Conservation (phyloP, 78 protist genomes). For the Dictyostelium purpureum region DNA sequence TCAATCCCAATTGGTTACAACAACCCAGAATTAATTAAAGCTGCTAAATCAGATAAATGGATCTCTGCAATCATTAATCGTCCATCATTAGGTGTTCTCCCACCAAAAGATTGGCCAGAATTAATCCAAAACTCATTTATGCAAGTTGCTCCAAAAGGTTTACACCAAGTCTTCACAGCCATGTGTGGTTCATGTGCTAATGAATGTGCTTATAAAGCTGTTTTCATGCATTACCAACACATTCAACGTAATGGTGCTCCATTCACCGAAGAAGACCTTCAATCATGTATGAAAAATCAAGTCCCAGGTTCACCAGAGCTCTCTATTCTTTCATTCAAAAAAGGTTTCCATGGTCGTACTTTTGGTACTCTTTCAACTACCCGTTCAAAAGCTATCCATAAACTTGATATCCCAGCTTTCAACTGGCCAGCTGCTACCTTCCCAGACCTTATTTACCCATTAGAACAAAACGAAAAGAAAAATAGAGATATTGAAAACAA, state of each 20-base stretch:
- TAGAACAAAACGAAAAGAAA: conserved; percentile 53
- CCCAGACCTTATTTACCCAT: conserved; percentile 89
- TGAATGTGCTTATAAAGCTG: conserved; percentile 88
- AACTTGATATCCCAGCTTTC: conserved; percentile 90
- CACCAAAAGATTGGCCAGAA: conserved; percentile 81
- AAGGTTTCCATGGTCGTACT: conserved; percentile 87
- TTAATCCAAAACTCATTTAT: conserved; percentile 79
- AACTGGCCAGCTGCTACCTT: conserved; percentile 87
- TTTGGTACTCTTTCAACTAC: conserved; percentile 88
- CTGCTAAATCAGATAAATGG: conserved; percentile 84
- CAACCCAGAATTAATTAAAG: conserved; percentile 80
- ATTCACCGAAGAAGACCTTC: conserved; percentile 70
- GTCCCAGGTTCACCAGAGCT: conserved; percentile 86
- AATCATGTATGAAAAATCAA: conserved; percentile 83
- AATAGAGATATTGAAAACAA: conserved; percentile 82
- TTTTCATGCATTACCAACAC: conserved; percentile 79
- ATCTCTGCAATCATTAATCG: conserved; percentile 81
- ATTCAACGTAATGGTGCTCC: conserved; percentile 69
- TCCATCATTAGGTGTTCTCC: conserved; percentile 87
- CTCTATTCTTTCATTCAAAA: conserved; percentile 82
- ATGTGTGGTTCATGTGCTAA: conserved; percentile 87
- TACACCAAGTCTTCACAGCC: conserved; percentile 77
- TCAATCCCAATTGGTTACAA: conserved; percentile 87
- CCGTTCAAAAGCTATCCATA: conserved; percentile 88
- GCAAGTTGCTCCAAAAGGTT: conserved; percentile 88